Base-by-base conservation (phyloP, 805 yeast species). In the Candida ponderosae region DNA sequence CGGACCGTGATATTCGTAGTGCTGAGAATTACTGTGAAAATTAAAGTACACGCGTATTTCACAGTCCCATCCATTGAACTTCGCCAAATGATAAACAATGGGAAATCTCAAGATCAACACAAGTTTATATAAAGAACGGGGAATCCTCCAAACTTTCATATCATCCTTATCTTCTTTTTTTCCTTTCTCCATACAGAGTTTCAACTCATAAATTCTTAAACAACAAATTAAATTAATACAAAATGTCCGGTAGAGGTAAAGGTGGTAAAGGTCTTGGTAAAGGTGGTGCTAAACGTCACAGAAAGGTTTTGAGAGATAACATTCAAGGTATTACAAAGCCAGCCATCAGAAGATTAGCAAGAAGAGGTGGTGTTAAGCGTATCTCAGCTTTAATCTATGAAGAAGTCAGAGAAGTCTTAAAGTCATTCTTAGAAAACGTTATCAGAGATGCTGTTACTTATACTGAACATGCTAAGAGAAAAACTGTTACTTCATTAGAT, bases 321-420 rank as follows among this genome's bases (percentile, higher is more conserved):
- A 90, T 93, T 56, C 97, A 89, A 74, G 98, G 98, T 79, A 90
- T 90, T 66, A 90, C 98, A 48, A 90, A 90, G 81, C 98, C 98
- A 65, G 98, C 98, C 63, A 90, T 90, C 65, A 88, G 98, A 79
- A 90, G 98, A 86, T 83, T 90, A 61, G 98, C 98, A 38, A 90
- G 98, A 82, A 88, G 98, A 86, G 98, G 98, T 76, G 98, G 98
- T 89, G 98, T 90, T 65, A 90, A 90, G 83, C 96, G 98, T 85
- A 90, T 90, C 62, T 90, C 97, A 48, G 97, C 96, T 68, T 76
- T 89, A 65, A 90, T 90, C 68, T 90, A 90, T 77, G 98, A 90
- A 74, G 97, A 90, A 76, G 96, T 93, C 63, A 88, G 98, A 78
- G 89, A 83, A 55, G 97, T 93, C 54, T 76, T 90, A 54, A 89